These are phyloP conservation scores for Penicillium longicatenatum DNA, from an alignment of 495 filamentous ascomycete species.

Conservation along the genomic window DNA sequence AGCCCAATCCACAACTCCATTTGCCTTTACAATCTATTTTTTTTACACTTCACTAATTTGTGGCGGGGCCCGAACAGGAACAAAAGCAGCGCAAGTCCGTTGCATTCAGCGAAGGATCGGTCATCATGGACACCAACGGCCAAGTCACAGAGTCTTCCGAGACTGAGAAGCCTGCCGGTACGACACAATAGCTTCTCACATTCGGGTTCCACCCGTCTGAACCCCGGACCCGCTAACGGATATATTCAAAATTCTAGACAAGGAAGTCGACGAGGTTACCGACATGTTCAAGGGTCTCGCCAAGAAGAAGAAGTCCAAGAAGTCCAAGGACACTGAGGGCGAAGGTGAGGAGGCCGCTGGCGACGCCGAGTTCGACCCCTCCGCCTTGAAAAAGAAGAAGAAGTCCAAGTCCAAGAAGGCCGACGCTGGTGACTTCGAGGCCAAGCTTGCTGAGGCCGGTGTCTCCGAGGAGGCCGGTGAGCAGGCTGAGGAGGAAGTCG, in stretches of 20 bases:
- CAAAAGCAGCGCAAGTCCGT: conserved; percentile 80
- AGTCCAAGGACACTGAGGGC: conserved; percentile 60
- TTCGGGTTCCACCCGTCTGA: conserved; percentile 3
- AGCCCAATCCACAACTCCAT: background rate
- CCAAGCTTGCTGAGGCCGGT: conserved; percentile 75
- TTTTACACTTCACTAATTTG: conserved; percentile 10
- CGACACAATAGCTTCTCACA: conserved; percentile 8
- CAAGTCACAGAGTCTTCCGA: conserved; percentile 70
- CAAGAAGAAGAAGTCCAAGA: conserved; percentile 81
- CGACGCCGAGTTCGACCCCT: conserved; percentile 71
- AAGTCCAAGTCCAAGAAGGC: conserved; percentile 72
- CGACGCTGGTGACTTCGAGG: conserved; percentile 76
- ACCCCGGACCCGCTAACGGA: conserved; percentile 13
- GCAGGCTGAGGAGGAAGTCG: conserved; percentile 47
- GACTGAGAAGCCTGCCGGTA: conserved; percentile 59
- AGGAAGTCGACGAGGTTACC: conserved; percentile 69
- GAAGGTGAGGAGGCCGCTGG: conserved; percentile 60
- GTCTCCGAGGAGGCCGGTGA: conserved; percentile 53
- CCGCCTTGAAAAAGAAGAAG: conserved; percentile 89
- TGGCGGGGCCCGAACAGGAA: conserved; percentile 6
- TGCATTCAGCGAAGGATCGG: conserved; percentile 80
- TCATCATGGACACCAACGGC: conserved; percentile 84
- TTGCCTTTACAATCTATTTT: conserved; percentile 10
- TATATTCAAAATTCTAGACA: conserved; percentile 44
- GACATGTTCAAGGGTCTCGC: conserved; percentile 81